A percentile compares a stretch with the other conserved stretches of the same genome.
Evolutionary conservation across 352 stramenopile genomes (phyloP).

Genomic region (Phytophthora vignae): DNA sequence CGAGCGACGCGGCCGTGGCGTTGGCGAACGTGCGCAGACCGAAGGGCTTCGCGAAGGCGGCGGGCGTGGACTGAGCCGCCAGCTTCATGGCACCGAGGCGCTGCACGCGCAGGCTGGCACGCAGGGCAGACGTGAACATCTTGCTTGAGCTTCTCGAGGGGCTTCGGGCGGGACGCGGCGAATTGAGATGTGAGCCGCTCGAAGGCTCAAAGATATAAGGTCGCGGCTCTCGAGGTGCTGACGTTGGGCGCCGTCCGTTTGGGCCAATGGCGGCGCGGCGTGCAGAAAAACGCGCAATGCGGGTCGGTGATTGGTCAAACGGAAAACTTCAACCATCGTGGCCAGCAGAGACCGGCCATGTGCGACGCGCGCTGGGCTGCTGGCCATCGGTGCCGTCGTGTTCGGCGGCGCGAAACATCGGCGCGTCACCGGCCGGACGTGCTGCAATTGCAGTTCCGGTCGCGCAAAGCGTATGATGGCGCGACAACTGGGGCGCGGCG

Average conservation of each 20-base stretch:
- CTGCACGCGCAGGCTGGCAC: slow-evolving; percentile 65
- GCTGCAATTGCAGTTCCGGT: slow-evolving; percentile 29
- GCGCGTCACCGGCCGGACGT: slow-evolving; percentile 26
- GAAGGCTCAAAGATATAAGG: slow-evolving; percentile 26
- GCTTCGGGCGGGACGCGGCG: slow-evolving; percentile 21
- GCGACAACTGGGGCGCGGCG: slow-evolving; percentile 13
- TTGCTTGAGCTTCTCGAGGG: not conserved
- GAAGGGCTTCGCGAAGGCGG: slow-evolving; percentile 38
- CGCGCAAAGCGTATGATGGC: slow-evolving; percentile 27
- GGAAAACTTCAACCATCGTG: slow-evolving; percentile 31
- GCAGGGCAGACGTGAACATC: slow-evolving; percentile 72
- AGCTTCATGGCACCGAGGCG: slow-evolving; percentile 52
- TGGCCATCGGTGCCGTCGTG: slow-evolving; percentile 25
- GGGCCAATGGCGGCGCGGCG: slow-evolving; percentile 1
- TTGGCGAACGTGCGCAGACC: slow-evolving; percentile 52
- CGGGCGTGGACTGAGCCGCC: slow-evolving; percentile 32
- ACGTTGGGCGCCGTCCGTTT: not conserved
- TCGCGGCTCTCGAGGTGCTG: too few species aligned
- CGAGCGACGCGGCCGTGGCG: slow-evolving; percentile 53
- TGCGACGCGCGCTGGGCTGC: slow-evolving; percentile 6
- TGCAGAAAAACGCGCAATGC: slow-evolving; percentile 18
- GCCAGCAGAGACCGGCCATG: slow-evolving; percentile 10
- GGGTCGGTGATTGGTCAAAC: slow-evolving; percentile 22
- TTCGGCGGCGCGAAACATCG: slow-evolving; percentile 29
- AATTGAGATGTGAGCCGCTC: slow-evolving; percentile 50